Base-by-base conservation (phyloP, 805 yeast genomes). In the Metschnikowia borealis region DNA sequence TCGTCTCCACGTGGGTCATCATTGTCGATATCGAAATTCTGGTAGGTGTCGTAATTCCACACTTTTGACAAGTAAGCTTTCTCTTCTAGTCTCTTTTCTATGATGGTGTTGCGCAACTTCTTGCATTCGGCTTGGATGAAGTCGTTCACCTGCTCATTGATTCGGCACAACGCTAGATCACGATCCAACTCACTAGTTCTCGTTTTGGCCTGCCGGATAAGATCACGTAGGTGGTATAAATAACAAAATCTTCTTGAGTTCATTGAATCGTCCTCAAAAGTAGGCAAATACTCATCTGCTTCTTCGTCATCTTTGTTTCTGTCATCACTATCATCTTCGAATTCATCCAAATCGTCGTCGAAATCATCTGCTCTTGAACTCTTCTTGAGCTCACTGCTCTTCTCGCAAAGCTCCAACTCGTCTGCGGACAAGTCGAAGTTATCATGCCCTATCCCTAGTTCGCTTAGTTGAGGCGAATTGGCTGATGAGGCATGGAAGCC, bases 21-120 rank as follows among this genome's bases (percentile, higher is more conserved):
- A 13, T 62, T 68, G 52, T 75, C 78, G 44, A 74, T 63, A 47
- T 72, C 72, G 52, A 75, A 72, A 34, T 71, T 65, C 11, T 63
- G 60, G 53, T 75, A 74, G 17, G 66, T 64, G 41, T 71, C 74
- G 52, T 71, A 70, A 50, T 70, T 62, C 77, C 78, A 75, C 38
- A 67, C 68, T 31, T 64, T 57, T 21, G 59, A 54, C 40, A 72
- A 59, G 48, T 57, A 65, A 33, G 57, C 53, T 50, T 68, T 69
- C 48, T 68, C 67, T 42, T 70, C 68, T 13, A 54, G 43, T 34
- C 74, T 57, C 46, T 71, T 70, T 18, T 56, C 58, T n/a, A 67
- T 69, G 34, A 73, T 71, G 7, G 70, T 54, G 18, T 58, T 48
- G 44, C 64, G 62, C 42, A 73, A 57, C 21, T 55, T 59, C 45